phyloP scores from a whole-genome alignment of 306 rosid genomes.

The Inga oerstediana region DNA sequence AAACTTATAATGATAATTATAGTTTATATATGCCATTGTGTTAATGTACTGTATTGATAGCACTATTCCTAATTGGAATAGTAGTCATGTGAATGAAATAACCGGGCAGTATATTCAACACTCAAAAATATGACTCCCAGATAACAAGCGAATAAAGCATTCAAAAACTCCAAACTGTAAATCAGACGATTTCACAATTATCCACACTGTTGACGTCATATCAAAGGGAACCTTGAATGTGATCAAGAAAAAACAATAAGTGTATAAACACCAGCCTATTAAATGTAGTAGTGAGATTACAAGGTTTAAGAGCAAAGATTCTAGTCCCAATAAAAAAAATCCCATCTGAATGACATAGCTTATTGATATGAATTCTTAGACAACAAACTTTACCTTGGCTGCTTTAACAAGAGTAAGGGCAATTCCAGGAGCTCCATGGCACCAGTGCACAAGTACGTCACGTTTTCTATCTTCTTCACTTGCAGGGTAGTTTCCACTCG shows the following conservation, averaged over 20 bases:
- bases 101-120: background rate
- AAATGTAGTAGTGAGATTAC: slow-evolving; percentile 1
- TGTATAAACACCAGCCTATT: slow-evolving; percentile 1
- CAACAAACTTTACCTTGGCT: slow-evolving; percentile 58
- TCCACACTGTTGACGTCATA: slow-evolving; percentile 1
- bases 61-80: background rate
- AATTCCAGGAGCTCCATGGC: slow-evolving; percentile 86
- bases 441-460: slow-evolving; percentile 80
- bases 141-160: background rate
- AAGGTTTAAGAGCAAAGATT: background rate
- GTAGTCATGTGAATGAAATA: background rate
- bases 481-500: slow-evolving; percentile 70
- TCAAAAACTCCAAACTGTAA: background rate
- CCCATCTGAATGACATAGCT: background rate
- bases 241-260: slow-evolving; percentile 11
- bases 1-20: background rate
- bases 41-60: background rate
- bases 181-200: background rate
- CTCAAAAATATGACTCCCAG: background rate
- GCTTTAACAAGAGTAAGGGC: slow-evolving; percentile 82
- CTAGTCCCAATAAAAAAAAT: slow-evolving; percentile 3
- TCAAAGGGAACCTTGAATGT: background rate
- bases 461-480: slow-evolving; percentile 58
- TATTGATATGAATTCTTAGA: background rate
- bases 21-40: background rate